Evolutionary conservation across 1,284 basidiomycete genomes (phyloP).

Genomic region (Porogramme epimiltina): DNA sequence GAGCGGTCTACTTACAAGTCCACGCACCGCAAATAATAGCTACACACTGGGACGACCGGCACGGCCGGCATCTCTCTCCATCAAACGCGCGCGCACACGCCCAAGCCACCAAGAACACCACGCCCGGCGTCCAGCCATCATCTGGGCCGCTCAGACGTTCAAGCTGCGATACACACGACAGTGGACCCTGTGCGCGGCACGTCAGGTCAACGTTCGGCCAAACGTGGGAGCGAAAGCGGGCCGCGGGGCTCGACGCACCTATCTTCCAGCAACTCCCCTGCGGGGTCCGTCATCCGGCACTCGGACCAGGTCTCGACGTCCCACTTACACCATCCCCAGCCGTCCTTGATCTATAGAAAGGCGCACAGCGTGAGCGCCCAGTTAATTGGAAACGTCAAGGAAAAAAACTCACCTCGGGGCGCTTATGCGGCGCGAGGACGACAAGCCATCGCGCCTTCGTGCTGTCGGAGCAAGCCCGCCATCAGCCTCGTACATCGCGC

Average conservation of each 20-base stretch:
- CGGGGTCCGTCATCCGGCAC: constrained; percentile 41
- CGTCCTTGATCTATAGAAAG: constrained; percentile 78
- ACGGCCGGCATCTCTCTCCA: too few relatives aligned
- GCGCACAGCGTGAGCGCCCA: background rate
- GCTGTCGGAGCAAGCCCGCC: too few relatives aligned
- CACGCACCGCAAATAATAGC: too few relatives aligned
- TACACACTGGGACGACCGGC: too few relatives aligned
- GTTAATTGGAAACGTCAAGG: background rate
- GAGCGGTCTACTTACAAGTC: too few relatives aligned
- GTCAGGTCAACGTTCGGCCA: background rate
- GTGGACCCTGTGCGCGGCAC: constrained; percentile 40
- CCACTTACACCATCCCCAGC: constrained; percentile 77
- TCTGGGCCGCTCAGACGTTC: constrained; percentile 10
- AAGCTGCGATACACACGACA: constrained; percentile 45
- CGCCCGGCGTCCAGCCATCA: too few relatives aligned
- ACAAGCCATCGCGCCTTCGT: constrained; percentile 65
- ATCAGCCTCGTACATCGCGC: too few relatives aligned
- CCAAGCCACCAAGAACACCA: too few relatives aligned
- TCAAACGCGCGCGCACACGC: too few relatives aligned
- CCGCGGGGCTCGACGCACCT: constrained; percentile 50
- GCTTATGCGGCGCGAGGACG: constrained; percentile 74
- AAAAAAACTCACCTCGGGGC: constrained; percentile 54
- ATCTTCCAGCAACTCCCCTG: constrained; percentile 54
- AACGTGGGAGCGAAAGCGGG: too few relatives aligned
- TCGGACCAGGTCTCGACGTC: constrained; percentile 57